phyloP scores from a whole-genome alignment of 306 rosid genomes.

The Cicer bijugum region DNA sequence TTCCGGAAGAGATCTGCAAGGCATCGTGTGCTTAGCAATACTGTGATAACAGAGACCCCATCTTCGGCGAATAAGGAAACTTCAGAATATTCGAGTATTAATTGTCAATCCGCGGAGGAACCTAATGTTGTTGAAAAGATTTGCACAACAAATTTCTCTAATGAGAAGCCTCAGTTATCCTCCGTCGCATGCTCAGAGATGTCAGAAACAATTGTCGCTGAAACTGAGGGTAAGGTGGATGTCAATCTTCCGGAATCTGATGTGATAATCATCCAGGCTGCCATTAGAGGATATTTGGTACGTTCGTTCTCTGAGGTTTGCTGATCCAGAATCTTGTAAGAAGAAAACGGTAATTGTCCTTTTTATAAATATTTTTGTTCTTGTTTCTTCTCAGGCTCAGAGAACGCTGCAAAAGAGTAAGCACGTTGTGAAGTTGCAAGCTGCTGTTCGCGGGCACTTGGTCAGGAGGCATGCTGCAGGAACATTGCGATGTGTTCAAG shows the following conservation, averaged over 20 bases:
- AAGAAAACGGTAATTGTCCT: constrained; percentile 13
- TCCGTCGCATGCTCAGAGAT: constrained; percentile 51
- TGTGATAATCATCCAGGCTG: constrained; percentile 73
- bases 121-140: constrained; percentile 63
- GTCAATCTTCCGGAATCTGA: constrained; percentile 57
- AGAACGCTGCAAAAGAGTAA: constrained; percentile 56
- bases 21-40: constrained; percentile 92
- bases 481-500: constrained; percentile 88
- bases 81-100: constrained; percentile 56
- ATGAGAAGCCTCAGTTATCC: constrained; percentile 63
- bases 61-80: constrained; percentile 66
- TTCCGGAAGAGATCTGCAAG: constrained; percentile 83
- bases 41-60: constrained; percentile 65
- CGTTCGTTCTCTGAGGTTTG: constrained; percentile 37
- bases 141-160: constrained; percentile 49
- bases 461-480: constrained; percentile 90
- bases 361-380: constrained; percentile 18
- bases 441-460: constrained; percentile 91
- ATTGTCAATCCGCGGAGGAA: constrained; percentile 53
- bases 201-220: constrained; percentile 46
- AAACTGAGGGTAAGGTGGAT: constrained; percentile 55
- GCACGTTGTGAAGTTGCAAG: constrained; percentile 85
- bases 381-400: constrained; percentile 62
- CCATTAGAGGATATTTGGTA: constrained; percentile 82
- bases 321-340: constrained; percentile 24